Evolutionary conservation across 192 early-diverging fungal genomes (phyloP), one percentile per base, ranked within the genome.

Genomic region (Neocallimastix lanati): DNA sequence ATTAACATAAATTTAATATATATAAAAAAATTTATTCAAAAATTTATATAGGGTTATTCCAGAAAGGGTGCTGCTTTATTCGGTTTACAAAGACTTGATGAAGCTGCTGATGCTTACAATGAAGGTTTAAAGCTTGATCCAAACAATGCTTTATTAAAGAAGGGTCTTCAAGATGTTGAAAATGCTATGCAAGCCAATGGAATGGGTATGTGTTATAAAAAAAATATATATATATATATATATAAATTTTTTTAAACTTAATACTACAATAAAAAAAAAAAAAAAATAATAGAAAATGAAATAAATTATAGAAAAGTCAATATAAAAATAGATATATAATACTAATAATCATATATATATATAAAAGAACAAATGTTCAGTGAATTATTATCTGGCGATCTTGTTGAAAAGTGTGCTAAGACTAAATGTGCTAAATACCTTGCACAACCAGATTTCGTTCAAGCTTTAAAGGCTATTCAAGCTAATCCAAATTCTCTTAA

Each of bases 11-110:
- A n/a, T n/a, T n/a, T n/a, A n/a, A 33, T 33, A 33, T 33, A 33
- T 33, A 33, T 81, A 27, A 27, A 28, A 80, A 79, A 3, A 28
- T 13, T 15, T 27, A 16, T 12, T 16, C 7, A 2, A 12, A 29
- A 50, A 50, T 21, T 76, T 2, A 21, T 5, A 67, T 30, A 87
- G 83, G 94, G 95, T 28, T 96, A 96, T 87, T 89, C 92, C 77
- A 92, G 95, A 84, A 93, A 94, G 85, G 95, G 93, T 27, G 92
- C 93, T 29, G 95, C 95, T 25, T 91, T 95, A 40, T 90, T 90
- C 81, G 94, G 94, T 33, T 83, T 95, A 76, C 87, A 86, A 12
- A 81, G 87, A 76, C 85, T 89, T 33, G 85, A 85, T 33, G 92
- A 93, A 76, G 95, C 95, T 28, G 88, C 85, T n/a, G 91, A 92